Conservation (phyloP, 2,329 filamentous ascomycete genomes). For the Phyllosticta citrichinensis region DNA sequence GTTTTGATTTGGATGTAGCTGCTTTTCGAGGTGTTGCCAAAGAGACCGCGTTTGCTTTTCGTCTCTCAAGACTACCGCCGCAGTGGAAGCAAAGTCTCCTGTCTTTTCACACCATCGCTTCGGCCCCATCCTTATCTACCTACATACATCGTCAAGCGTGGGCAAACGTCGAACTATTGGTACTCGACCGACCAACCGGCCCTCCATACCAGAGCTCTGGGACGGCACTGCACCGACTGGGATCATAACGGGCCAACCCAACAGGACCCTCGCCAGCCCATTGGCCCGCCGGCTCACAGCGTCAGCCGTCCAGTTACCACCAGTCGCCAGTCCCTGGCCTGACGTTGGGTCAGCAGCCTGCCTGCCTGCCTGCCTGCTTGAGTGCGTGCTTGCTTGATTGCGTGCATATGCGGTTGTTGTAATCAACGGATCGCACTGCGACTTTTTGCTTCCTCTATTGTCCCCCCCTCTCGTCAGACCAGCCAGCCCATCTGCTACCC, state of each 20-base stretch:
- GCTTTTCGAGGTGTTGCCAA: background rate
- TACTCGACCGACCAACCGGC: background rate
- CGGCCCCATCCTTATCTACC: background rate
- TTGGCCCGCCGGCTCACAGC: background rate
- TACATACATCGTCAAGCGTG: background rate
- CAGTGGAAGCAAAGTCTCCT: background rate
- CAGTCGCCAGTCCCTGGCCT: background rate
- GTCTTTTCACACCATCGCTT: background rate
- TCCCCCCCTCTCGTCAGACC: background rate
- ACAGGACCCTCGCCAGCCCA: background rate
- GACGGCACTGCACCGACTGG: background rate
- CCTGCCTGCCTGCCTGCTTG: background rate
- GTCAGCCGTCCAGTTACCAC: background rate
- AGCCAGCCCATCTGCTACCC: background rate
- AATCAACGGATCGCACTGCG: background rate
- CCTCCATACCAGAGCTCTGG: background rate
- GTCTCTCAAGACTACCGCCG: background rate
- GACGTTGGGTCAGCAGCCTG: background rate
- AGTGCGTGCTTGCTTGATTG: background rate
- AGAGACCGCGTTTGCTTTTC: background rate
- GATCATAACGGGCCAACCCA: background rate
- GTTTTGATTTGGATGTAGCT: background rate
- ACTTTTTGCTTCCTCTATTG: background rate
- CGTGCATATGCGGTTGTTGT: background rate
- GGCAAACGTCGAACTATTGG: background rate